Evolutionary conservation across 768 basidiomycete genomes (phyloP), one percentile per base, ranked within the genome.

Genomic region (Kwoniella newhampshirensis): DNA sequence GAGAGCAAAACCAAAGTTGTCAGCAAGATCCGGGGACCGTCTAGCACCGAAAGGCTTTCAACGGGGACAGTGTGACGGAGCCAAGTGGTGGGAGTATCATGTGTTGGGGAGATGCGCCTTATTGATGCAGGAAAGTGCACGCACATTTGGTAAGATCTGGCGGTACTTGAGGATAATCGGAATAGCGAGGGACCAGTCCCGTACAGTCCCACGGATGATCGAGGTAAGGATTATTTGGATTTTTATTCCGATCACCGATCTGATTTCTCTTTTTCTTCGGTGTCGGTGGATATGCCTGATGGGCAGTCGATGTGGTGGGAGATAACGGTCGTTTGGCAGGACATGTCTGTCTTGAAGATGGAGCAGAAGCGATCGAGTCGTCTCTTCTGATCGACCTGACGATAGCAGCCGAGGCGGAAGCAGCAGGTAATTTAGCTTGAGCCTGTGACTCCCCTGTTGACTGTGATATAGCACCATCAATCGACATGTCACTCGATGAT

Each of bases 71-170:
- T n/a, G 37, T 23, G n/a, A 12, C 32, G 32, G 7, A 32, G 13
- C 7, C 7, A 32, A n/a, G 40, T 42, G 8, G n/a, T 42, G n/a
- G 17, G 8, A 6, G 18, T 8, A 7, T n/a, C 40, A 42, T 8
- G 17, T 42, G 8, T n/a, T 8, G 40, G 17, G 23, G 32, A 41
- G 35, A 30, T 41, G 7, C 12, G 18, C 17, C 15, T 39, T 35
- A 15, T 37, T 4, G 5, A 49, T 15, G 5, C 5, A 4, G 21
- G 27, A 11, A 4, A 11, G 4, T 49, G 15, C 25, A 79, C 87
- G 59, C 68, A 93, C 91, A 94, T 81, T 96, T 96, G 65, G 82
- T 80, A 8, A 94, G 81, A 68, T 87, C 82, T 17, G 82, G 78
- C 2, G 92, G 91, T 9, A 93, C 89, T 59, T 93, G 79, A 0